Conservation (phyloP, 2,329 filamentous ascomycete genomes). For the Colletotrichum coccodes region DNA sequence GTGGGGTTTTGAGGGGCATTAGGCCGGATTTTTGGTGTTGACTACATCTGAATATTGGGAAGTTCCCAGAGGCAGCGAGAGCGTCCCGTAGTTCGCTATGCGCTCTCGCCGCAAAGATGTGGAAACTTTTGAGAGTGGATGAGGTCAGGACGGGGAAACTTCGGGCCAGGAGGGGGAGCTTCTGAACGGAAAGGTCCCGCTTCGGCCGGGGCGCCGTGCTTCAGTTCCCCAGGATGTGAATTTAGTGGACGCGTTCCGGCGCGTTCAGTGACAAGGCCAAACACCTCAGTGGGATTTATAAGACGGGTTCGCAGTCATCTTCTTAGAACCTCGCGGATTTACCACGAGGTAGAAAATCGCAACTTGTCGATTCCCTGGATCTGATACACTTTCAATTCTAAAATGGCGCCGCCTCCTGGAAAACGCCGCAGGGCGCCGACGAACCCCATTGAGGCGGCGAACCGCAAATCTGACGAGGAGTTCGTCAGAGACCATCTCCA, state of each 20-base stretch:
- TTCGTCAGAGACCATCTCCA: constrained; percentile 61
- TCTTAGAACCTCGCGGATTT: background rate
- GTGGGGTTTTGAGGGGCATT: constrained; percentile 15
- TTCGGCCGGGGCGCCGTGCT: background rate
- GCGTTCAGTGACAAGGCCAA: background rate
- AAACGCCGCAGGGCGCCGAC: constrained; percentile 36
- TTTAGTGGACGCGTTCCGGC: constrained; percentile 16
- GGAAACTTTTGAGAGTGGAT: constrained; percentile 31
- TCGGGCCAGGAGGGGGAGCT: constrained; percentile 4
- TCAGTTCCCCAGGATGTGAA: background rate
- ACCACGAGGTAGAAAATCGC: background rate
- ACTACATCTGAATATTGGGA: constrained; percentile 18
- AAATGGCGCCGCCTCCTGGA: background rate
- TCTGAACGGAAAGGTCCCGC: background rate
- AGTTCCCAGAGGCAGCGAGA: too few species aligned
- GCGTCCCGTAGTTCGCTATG: too few species aligned
- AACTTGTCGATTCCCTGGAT: background rate
- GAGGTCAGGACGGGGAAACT: constrained; percentile 30
- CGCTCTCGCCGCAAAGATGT: background rate
- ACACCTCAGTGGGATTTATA: background rate
- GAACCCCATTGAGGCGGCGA: constrained; percentile 58
- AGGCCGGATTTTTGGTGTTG: background rate
- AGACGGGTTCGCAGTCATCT: background rate
- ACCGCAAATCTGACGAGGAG: constrained; percentile 55
- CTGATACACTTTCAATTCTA: too few species aligned